Percentiles rank a stretch among this genome's conserved stretches.
phyloP scores from a whole-genome alignment of 73 alveolate species.

The Blepharisma japonicum region DNA sequence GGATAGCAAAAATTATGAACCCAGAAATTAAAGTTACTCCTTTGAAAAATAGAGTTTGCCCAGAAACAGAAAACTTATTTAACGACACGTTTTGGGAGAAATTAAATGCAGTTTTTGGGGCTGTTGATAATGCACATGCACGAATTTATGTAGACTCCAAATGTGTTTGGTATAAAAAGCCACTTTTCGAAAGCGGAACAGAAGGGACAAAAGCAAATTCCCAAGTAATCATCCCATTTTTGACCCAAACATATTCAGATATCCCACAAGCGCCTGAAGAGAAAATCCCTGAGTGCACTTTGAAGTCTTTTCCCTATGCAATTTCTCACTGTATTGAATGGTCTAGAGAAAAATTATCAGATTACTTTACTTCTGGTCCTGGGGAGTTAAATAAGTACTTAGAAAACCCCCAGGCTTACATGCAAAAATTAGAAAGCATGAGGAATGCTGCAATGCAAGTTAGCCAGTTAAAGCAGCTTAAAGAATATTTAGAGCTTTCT shows the following conservation, averaged over 20 bases:
- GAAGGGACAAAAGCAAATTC: conserved; percentile 85
- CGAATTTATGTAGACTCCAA: conserved; percentile 94
- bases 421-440: not conserved
- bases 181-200: conserved; percentile 96
- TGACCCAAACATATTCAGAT: conserved; percentile 91
- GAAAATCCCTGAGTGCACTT: conserved; percentile 97
- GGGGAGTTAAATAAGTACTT: conserved; percentile 33
- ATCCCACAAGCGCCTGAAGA: conserved; percentile 97
- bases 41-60: conserved; percentile 82
- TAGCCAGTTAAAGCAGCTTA: conserved; percentile 53
- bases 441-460: conserved; percentile 40
- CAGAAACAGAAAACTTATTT: conserved; percentile 94
- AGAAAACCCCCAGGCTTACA: not conserved
- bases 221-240: conserved; percentile 60
- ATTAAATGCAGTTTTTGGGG: conserved; percentile 89
- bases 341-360: conserved; percentile 97
- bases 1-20: conserved; percentile 78
- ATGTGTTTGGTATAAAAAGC: conserved; percentile 95
- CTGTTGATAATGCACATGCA: conserved; percentile 98
- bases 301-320: conserved; percentile 98
- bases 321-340: conserved; percentile 99
- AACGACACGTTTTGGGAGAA: conserved; percentile 97
- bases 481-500: conserved; percentile 49
- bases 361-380: conserved; percentile 92
- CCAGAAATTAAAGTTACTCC: conserved; percentile 67